These are phyloP conservation scores for Ceratobasidium sp. DNA, from an alignment of 1,284 basidiomycete genomes.

Conservation along the genomic window DNA sequence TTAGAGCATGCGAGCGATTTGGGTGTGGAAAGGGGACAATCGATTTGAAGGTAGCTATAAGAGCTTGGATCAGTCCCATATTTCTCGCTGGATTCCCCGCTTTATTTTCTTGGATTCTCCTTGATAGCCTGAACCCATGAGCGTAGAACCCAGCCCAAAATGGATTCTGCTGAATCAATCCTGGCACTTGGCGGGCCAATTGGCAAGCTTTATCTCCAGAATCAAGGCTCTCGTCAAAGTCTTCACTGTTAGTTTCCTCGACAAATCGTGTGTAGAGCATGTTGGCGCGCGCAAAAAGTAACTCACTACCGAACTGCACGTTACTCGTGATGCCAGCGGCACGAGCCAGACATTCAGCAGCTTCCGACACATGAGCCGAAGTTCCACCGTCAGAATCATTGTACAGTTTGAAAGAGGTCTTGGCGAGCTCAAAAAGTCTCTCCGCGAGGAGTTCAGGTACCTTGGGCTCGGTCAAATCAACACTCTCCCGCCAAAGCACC, in stretches of 20 bases:
- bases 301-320: neutral
- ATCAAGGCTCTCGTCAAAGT: conserved; percentile 6
- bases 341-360: neutral
- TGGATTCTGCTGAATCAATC: neutral
- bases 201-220: conserved; percentile 5
- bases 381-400: neutral
- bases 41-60: neutral
- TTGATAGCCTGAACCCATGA: neutral
- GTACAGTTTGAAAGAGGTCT: conserved; percentile 18
- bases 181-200: neutral
- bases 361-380: conserved; percentile 20
- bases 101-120: conserved; percentile 18
- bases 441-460: conserved; percentile 3
- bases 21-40: conserved; percentile 14
- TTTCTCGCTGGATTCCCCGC: neutral
- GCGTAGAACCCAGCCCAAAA: conserved; percentile 6
- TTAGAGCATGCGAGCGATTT: conserved; percentile 11
- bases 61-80: neutral
- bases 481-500: conserved; percentile 1
- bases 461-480: neutral
- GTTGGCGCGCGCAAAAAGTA: neutral
- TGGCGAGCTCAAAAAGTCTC: conserved; percentile 22
- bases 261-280: conserved; percentile 20
- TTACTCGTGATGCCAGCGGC: neutral
- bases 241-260: neutral